Conservation (phyloP, 2,329 filamentous ascomycete genomes). For the Aspergillus sergii region DNA sequence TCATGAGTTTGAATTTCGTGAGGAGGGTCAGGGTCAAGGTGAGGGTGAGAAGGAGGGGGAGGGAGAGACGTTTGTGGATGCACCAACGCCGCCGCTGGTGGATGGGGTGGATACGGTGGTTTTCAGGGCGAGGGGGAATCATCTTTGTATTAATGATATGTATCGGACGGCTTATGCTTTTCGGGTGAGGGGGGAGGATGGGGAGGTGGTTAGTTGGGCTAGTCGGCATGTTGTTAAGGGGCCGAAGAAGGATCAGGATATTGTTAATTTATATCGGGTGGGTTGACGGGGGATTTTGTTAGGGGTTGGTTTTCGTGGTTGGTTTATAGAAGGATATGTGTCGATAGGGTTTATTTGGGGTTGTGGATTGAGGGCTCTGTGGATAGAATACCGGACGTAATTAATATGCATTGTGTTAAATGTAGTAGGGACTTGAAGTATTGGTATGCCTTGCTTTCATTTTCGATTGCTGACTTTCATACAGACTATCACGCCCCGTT, state of each 20-base stretch:
- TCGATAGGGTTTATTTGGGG: too few relatives aligned
- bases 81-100: constrained; percentile 26
- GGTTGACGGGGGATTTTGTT: background rate
- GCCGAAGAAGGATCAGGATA: constrained; percentile 50
- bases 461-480: background rate
- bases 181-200: constrained; percentile 31
- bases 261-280: constrained; percentile 42
- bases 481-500: background rate
- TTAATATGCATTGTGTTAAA: background rate
- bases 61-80: constrained; percentile 24
- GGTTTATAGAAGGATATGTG: background rate
- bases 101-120: constrained; percentile 27
- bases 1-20: constrained; percentile 43
- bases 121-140: constrained; percentile 42
- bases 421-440: background rate
- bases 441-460: background rate
- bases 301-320: too few relatives aligned
- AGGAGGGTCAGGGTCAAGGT: constrained; percentile 6
- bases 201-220: constrained; percentile 43
- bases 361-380: background rate
- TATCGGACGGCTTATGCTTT: constrained; percentile 50
- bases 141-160: constrained; percentile 51
- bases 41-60: background rate
- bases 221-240: constrained; percentile 49
- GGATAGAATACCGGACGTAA: background rate